Conservation (phyloP, 2,329 filamentous ascomycete genomes). For the Alternaria rosae region DNA sequence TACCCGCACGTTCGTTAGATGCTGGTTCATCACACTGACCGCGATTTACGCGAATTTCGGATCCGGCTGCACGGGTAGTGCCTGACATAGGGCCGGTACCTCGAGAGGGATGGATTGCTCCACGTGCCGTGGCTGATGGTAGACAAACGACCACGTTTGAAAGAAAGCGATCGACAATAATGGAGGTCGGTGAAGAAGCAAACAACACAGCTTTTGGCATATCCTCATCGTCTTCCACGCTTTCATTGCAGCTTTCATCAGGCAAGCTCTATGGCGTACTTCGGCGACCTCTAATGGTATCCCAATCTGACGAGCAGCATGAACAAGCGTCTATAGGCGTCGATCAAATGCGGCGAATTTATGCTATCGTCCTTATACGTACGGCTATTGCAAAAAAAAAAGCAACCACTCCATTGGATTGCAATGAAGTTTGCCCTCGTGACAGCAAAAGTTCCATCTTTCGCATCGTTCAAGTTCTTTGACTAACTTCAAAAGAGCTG, state of each 20-base stretch:
- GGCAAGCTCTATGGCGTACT: rapidly evolving
- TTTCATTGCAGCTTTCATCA: neutral
- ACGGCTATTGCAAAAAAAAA: too few species aligned
- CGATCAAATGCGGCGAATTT: too few species aligned
- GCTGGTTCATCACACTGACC: neutral
- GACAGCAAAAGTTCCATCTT: neutral
- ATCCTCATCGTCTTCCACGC: neutral
- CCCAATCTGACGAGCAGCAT: neutral
- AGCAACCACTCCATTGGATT: too few species aligned
- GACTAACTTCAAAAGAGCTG: neutral
- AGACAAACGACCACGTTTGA: neutral
- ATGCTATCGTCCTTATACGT: too few species aligned
- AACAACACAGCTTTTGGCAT: neutral
- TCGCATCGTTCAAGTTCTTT: neutral
- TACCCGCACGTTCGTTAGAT: slow-evolving; percentile 9
- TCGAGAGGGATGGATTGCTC: neutral
- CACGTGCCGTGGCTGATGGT: neutral
- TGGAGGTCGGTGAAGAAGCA: neutral
- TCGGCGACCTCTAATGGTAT: neutral
- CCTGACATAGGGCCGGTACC: neutral
- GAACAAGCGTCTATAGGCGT: too few species aligned
- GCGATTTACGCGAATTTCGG: neutral
- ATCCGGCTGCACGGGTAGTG: neutral
- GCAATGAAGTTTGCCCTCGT: too few species aligned
- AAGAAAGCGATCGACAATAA: neutral